phyloP scores from a whole-genome alignment of 495 filamentous ascomycete species.

The Schizothecium vesticola region DNA sequence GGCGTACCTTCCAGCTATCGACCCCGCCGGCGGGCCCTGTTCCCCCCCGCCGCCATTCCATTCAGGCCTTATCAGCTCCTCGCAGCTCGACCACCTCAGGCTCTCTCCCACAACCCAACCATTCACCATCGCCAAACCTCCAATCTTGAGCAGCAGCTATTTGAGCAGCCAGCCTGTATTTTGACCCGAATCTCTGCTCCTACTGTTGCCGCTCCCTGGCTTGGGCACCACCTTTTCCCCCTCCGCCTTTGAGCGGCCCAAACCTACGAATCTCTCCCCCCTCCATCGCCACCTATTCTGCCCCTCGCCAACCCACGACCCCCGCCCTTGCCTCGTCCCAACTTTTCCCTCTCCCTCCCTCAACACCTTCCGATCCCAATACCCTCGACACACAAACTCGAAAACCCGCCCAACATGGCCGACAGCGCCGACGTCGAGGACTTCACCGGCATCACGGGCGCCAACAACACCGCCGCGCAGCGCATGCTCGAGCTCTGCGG shows the following conservation, averaged over 20 bases:
- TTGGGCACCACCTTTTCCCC: not conserved
- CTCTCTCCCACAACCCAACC: not conserved
- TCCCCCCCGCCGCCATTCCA: not conserved
- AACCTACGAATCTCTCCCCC: not conserved
- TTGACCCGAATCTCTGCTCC: not conserved
- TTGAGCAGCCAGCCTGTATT: not conserved
- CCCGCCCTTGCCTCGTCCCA: not conserved
- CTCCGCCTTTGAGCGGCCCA: not conserved
- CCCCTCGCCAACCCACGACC: not conserved
- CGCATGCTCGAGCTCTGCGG: conserved; percentile 81
- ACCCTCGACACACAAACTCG: not conserved
- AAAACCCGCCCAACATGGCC: conserved; percentile 54
- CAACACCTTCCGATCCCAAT: not conserved
- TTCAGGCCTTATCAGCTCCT: not conserved
- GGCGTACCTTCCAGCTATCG: not conserved
- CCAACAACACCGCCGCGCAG: conserved; percentile 55
- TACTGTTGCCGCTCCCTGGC: not conserved
- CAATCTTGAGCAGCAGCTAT: not conserved
- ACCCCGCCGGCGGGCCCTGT: too few species aligned
- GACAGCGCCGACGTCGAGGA: conserved; percentile 46
- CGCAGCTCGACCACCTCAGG: not conserved
- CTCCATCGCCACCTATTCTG: not conserved
- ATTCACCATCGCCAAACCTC: not conserved
- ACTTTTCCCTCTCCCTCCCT: not conserved
- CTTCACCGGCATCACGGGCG: conserved; percentile 66